These are phyloP conservation scores for Hagleromyces aurorensis DNA, from an alignment of 805 yeast genomes.

Conservation along the genomic window DNA sequence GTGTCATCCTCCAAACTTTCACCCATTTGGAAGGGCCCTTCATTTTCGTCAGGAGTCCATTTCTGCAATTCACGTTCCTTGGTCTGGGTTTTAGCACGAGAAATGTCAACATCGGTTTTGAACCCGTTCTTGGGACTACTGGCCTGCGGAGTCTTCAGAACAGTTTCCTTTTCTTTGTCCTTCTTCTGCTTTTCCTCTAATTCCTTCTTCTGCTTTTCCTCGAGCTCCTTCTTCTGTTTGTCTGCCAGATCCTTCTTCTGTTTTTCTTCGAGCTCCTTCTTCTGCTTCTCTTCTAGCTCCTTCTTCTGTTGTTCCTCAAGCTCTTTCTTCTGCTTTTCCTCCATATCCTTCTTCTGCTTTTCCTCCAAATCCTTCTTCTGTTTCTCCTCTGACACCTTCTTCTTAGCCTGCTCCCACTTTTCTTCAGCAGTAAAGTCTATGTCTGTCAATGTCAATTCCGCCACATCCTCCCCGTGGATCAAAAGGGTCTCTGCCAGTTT, in stretches of 20 bases:
- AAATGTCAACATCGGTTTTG: slow-evolving; percentile 81
- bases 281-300: slow-evolving; percentile 4
- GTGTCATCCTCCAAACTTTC: slow-evolving; percentile 33
- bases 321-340: slow-evolving; percentile 4
- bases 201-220: no score
- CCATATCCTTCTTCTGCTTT: slow-evolving; percentile 3
- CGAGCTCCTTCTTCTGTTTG: slow-evolving; percentile 7
- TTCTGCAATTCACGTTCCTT: slow-evolving; percentile 68
- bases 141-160: no score
- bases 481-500: slow-evolving; percentile 19
- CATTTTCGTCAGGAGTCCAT: slow-evolving; percentile 70
- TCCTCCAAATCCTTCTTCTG: slow-evolving; percentile 7
- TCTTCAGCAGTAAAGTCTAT: slow-evolving; percentile 26
- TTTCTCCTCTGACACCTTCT: slow-evolving; percentile 6
- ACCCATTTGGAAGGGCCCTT: slow-evolving; percentile 7
- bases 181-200: slow-evolving; percentile 14
- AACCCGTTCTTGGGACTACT: no score
- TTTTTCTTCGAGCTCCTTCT: slow-evolving; percentile 3
- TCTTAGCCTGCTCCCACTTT: slow-evolving; percentile 13
- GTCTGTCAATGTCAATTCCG: slow-evolving; percentile 34
- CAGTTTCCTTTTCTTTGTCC: no score
- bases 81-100: slow-evolving; percentile 37
- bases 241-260: slow-evolving; percentile 10
- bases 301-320: not conserved
- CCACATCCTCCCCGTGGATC: slow-evolving; percentile 31